phyloP scores from a whole-genome alignment of 805 yeast species.

The Starmerella vaccinii region DNA sequence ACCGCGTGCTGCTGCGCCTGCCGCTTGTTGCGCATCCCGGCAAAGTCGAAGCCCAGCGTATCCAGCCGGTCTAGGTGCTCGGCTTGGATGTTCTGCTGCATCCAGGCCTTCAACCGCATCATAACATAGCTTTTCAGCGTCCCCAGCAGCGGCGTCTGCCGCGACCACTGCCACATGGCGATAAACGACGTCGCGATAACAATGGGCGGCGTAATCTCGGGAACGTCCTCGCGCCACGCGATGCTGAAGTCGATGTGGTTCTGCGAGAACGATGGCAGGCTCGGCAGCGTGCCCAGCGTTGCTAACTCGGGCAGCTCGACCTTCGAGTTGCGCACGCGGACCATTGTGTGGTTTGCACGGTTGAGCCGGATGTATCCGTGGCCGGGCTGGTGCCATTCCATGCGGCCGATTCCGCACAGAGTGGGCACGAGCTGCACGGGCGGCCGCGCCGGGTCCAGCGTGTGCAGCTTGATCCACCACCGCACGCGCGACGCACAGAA shows the following conservation, averaged over 20 bases:
- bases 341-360: neutral
- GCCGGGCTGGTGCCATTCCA: neutral
- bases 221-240: neutral
- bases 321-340: neutral
- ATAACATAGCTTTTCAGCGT: neutral
- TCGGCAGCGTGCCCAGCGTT: neutral
- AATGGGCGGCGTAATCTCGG: neutral
- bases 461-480: neutral
- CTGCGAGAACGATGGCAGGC: neutral
- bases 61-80: conserved; percentile 2
- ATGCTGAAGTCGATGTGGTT: neutral
- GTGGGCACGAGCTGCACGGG: neutral
- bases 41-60: neutral
- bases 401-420: neutral
- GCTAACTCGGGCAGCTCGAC: conserved; percentile 8
- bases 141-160: neutral
- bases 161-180: conserved; percentile 15
- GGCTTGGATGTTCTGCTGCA: conserved; percentile 1
- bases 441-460: neutral
- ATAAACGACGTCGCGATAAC: conserved; percentile 13
- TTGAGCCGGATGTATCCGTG: conserved; percentile 6
- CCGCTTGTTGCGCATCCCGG: neutral
- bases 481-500: neutral
- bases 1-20: neutral
- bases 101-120: conserved; percentile 4